These are phyloP conservation scores for Aspergillus chevalieri DNA, from an alignment of 2,329 filamentous ascomycete genomes.

Conservation along the genomic window DNA sequence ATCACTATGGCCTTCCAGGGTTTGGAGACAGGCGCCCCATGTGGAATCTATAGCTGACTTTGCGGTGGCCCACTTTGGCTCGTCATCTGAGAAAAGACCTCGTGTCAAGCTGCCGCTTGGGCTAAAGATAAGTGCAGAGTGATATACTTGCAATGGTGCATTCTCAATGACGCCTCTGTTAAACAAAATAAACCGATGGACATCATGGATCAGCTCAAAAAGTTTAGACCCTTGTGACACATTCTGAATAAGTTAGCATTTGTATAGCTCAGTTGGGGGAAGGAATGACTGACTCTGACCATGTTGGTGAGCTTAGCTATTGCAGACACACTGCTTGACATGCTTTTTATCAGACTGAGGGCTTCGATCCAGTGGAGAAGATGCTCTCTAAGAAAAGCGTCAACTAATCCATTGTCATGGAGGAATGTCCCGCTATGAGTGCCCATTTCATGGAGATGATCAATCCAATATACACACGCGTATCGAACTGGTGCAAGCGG, in stretches of 20 bases:
- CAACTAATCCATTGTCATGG: background rate
- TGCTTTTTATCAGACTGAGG: constrained; percentile 2
- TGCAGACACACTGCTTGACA: background rate
- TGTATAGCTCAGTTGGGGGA: background rate
- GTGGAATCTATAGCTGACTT: constrained; percentile 4
- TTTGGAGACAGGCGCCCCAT: constrained; percentile 6
- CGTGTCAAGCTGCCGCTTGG: constrained; percentile 15
- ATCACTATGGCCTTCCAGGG: constrained; percentile 12
- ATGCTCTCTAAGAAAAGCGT: constrained; percentile 3
- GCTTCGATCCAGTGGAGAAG: constrained; percentile 8
- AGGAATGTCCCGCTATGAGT: background rate
- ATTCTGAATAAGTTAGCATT: background rate
- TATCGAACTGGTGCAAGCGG: background rate
- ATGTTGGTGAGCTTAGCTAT: constrained; percentile 4
- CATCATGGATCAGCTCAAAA: constrained; percentile 9
- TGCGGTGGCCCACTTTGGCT: constrained; percentile 5
- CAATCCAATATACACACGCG: background rate
- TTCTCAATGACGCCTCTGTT: constrained; percentile 17
- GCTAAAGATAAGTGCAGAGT: constrained; percentile 19
- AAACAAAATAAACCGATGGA: constrained; percentile 20
- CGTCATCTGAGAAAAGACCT: background rate
- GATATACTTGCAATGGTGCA: constrained; percentile 23
- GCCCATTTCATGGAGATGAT: background rate
- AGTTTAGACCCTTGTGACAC: background rate
- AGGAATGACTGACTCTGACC: constrained; percentile 2